phyloP scores from a whole-genome alignment of 768 basidiomycete genomes.

The Kwoniella sp. region DNA sequence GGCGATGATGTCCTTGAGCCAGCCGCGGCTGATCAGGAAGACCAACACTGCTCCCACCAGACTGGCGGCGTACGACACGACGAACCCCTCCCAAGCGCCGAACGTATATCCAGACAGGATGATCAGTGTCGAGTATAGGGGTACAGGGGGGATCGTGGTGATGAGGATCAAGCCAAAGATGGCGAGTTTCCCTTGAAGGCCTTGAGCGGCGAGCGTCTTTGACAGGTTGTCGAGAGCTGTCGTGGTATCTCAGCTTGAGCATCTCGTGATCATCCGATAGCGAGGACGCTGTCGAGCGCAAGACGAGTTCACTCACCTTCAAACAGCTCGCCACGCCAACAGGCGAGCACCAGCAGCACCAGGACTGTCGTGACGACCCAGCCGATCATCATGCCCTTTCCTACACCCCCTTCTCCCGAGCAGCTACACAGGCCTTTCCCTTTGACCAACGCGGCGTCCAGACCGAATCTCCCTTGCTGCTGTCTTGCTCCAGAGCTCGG shows the following conservation, averaged over 20 bases:
- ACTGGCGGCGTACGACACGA: slow-evolving; percentile 82
- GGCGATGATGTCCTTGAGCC: slow-evolving; percentile 64
- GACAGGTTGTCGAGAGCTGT: slow-evolving; percentile 78
- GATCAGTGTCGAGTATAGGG: slow-evolving; percentile 89
- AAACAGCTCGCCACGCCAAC: slow-evolving; percentile 79
- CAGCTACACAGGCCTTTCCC: background rate
- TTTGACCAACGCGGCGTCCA: slow-evolving; percentile 3
- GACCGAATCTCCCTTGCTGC: background rate
- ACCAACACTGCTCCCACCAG: slow-evolving; percentile 78
- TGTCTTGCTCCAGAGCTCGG: background rate
- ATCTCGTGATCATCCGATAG: background rate
- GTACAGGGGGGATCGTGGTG: slow-evolving; percentile 61
- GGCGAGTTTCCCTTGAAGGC: slow-evolving; percentile 68
- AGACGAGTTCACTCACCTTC: slow-evolving; percentile 57
- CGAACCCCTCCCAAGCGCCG: slow-evolving; percentile 73
- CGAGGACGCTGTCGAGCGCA: background rate
- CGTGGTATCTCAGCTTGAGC: background rate
- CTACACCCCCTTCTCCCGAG: slow-evolving; percentile 26
- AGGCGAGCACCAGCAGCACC: slow-evolving; percentile 73
- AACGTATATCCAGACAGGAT: slow-evolving; percentile 87
- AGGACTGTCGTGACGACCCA: slow-evolving; percentile 73
- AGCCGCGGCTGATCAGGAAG: slow-evolving; percentile 68
- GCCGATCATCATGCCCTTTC: slow-evolving; percentile 35
- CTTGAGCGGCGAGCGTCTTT: slow-evolving; percentile 68
- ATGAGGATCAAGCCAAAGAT: slow-evolving; percentile 57